A percentile compares a stretch with the other conserved stretches of the same genome.
Conservation (phyloP, 2,329 filamentous ascomycete genomes). For the Aspergillus sp. region DNA sequence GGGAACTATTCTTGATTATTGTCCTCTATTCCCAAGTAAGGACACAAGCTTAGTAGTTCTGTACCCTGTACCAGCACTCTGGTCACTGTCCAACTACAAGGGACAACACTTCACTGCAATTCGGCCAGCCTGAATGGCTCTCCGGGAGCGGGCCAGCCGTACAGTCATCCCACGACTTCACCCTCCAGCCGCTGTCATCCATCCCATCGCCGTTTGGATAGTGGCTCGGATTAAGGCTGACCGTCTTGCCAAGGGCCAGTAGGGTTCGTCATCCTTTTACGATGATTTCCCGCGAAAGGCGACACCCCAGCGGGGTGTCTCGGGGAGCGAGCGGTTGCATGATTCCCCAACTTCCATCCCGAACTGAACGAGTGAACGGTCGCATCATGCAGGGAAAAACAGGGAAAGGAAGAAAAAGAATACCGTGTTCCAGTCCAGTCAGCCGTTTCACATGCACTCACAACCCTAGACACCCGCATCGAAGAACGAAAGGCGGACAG, state of each 20-base stretch:
- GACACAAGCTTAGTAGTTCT: not conserved
- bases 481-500: not conserved
- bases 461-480: not conserved
- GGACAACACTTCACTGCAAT: too few relatives aligned
- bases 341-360: not conserved
- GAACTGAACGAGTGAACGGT: not conserved
- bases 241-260: not conserved
- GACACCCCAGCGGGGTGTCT: slow-evolving; percentile 1
- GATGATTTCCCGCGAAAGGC: slow-evolving; percentile 1
- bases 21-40: not conserved
- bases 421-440: not conserved
- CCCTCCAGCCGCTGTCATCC: not conserved
- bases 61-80: too few relatives aligned
- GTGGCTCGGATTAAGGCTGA: not conserved
- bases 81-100: too few relatives aligned
- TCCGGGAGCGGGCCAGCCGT: too few relatives aligned
- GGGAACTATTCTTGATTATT: not conserved
- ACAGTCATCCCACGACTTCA: not conserved
- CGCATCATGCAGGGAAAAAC: not conserved
- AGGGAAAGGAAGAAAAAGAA: not conserved
- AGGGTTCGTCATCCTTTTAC: not conserved
- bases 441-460: slow-evolving; percentile 6
- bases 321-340: slow-evolving; percentile 1
- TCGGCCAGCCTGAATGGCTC: too few relatives aligned
- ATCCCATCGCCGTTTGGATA: not conserved